Evolutionary conservation across 768 basidiomycete species (phyloP).

Genomic region (Collybia sordida): DNA sequence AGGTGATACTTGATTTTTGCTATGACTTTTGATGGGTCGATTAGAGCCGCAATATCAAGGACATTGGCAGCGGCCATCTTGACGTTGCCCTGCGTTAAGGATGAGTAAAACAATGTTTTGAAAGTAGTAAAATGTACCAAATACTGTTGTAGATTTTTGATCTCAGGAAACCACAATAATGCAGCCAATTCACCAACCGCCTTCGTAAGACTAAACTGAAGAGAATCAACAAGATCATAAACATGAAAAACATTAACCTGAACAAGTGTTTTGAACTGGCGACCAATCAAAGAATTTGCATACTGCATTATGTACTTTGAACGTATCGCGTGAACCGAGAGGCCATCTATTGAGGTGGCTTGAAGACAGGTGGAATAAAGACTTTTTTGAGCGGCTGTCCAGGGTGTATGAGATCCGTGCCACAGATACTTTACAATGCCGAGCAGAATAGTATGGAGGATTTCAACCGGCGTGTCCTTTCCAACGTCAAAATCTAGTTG

Average conservation of each 20-base stretch:
- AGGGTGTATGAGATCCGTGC: conserved; percentile 30
- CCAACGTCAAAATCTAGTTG: conserved; percentile 25
- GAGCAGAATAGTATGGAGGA: conserved; percentile 43
- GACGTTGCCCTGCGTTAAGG: conserved; percentile 24
- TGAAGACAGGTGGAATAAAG: conserved; percentile 29
- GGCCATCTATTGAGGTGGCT: conserved; percentile 26
- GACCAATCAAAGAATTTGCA: conserved; percentile 38
- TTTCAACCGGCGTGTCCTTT: conserved; percentile 37
- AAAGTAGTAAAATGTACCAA: conserved; percentile 18
- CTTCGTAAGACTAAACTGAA: conserved; percentile 26
- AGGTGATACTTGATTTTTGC: conserved; percentile 36
- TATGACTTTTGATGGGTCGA: conserved; percentile 34
- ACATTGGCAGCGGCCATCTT: conserved; percentile 32
- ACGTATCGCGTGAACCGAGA: conserved; percentile 31
- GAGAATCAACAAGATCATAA: conserved; percentile 26
- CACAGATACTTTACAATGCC: conserved; percentile 43
- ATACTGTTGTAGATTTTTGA: conserved; percentile 34
- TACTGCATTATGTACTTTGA: conserved; percentile 44
- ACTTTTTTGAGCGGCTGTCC: conserved; percentile 23
- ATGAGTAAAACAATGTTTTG: background rate
- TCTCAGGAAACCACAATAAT: conserved; percentile 40
- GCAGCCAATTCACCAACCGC: conserved; percentile 33
- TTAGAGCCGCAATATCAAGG: conserved; percentile 27
- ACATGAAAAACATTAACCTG: conserved; percentile 38
- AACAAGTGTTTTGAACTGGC: conserved; percentile 37